Percentiles rank a stretch among this genome's conserved stretches.
Evolutionary conservation across 2,329 filamentous ascomycete species (phyloP).

Genomic region (Fusarium sp.): DNA sequence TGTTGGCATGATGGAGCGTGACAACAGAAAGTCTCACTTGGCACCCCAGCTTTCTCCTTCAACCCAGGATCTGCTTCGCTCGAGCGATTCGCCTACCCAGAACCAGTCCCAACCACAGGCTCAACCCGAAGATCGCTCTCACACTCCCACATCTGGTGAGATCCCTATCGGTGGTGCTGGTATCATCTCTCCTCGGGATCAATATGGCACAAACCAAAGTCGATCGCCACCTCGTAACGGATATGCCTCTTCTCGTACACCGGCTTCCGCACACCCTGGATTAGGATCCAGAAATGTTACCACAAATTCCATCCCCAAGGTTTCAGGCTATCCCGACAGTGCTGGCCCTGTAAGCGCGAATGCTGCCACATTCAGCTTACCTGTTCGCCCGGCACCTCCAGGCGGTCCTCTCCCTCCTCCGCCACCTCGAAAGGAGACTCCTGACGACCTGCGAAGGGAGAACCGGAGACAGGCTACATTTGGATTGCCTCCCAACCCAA

Average conservation of each 20-base stretch:
- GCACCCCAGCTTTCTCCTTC: slow-evolving; percentile 83
- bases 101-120: slow-evolving; percentile 58
- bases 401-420: slow-evolving; percentile 71
- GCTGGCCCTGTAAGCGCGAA: slow-evolving; percentile 59
- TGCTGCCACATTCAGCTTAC: slow-evolving; percentile 70
- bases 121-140: slow-evolving; percentile 60
- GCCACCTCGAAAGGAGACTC: slow-evolving; percentile 69
- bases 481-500: slow-evolving; percentile 61
- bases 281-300: slow-evolving; percentile 66
- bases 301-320: slow-evolving; percentile 67
- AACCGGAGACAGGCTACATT: slow-evolving; percentile 68
- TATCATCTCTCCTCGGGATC: slow-evolving; percentile 68
- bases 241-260: slow-evolving; percentile 60
- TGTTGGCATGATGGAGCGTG: slow-evolving; percentile 90
- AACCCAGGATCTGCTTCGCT: slow-evolving; percentile 80
- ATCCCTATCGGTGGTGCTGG: slow-evolving; percentile 74
- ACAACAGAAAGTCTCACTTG: slow-evolving; percentile 95
- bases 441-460: slow-evolving; percentile 67
- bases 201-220: slow-evolving; percentile 59
- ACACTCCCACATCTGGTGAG: slow-evolving; percentile 78
- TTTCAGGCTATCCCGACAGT: slow-evolving; percentile 56
- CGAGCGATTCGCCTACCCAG: slow-evolving; percentile 69
- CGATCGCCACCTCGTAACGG: slow-evolving; percentile 68
- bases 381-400: slow-evolving; percentile 73
- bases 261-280: slow-evolving; percentile 61